Base-by-base conservation (phyloP, 306 rosid genomes). In the Quercus mongolica region DNA sequence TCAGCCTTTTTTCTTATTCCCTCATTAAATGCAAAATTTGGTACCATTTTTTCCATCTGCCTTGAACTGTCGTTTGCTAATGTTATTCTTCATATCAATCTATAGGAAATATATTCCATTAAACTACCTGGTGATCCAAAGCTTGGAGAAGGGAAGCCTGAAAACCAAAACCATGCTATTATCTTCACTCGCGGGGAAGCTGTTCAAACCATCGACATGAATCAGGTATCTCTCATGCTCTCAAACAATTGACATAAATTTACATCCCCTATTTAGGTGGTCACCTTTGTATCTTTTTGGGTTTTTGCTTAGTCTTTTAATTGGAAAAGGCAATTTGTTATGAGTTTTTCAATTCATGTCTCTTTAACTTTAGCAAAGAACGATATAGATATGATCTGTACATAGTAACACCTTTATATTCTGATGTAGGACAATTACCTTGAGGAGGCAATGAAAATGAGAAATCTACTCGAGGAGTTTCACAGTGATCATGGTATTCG, bases 131-230 rank as follows among this genome's bases (percentile, higher is more conserved):
- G 99, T 74, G 91, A 95, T 82, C 99, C 99, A 17, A 95, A 92
- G 92, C 94, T 95, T 44, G 99, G 99, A 74, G 99, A 95, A 91
- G 99, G 99, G 81, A 95, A 95, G 86, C 99, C 99, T 17, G 99
- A 95, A 87, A 95, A 95, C 86, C 99, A 95, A 91, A 95, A 95
- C 77, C 99, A 95, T 85, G 97, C 99, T 21, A 92, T 95, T 76
- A 52, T 95, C 80, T 95, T 95, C 85, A 95, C 99, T 30, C 99
- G 99, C 6, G 99, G 99, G 64, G 98, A 90, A 78, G 99, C 99
- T 79, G 89, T 95, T 78, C 99, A 95, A 87, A 95, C 99, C 62
- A 95, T 95, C 62, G 99, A 95, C 87, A 95, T 95, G 99, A 95
- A 95, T 86, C 99, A 95, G 95, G 99, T 92, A 79, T 41, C 46